These are phyloP conservation scores for Tetrahymena borealis DNA, from an alignment of 73 alveolate species.

Conservation along the genomic window DNA sequence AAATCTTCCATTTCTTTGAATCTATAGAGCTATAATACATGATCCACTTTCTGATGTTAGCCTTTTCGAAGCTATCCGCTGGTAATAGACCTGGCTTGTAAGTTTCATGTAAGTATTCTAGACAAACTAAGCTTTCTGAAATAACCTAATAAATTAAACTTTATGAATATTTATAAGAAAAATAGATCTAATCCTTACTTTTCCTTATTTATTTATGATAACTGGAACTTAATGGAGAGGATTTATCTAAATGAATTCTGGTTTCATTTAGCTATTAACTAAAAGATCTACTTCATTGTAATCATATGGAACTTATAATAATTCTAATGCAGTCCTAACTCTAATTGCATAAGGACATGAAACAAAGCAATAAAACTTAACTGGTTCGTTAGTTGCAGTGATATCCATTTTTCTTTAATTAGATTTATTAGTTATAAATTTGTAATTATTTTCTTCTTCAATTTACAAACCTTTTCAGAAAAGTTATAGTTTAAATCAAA, in stretches of 20 bases:
- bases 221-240: background rate
- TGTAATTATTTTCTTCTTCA: background rate
- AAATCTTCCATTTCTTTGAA: background rate
- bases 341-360: background rate
- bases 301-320: background rate
- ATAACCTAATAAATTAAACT: background rate
- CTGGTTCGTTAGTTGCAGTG: background rate
- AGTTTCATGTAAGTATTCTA: background rate
- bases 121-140: background rate
- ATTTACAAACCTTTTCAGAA: too few relatives aligned
- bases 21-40: background rate
- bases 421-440: background rate
- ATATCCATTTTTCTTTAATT: background rate
- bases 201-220: background rate
- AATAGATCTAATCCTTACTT: background rate
- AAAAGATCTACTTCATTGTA: background rate
- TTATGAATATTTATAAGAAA: background rate
- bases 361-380: background rate
- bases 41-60: background rate
- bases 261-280: background rate
- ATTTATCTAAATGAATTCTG: background rate
- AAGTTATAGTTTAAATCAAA: background rate
- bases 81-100: background rate
- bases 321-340: background rate
- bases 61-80: background rate